A percentile compares a stretch with the other conserved stretches of the same genome.
Evolutionary conservation across 495 filamentous ascomycete genomes (phyloP).

Genomic region (Hypoxylon trugodes): DNA sequence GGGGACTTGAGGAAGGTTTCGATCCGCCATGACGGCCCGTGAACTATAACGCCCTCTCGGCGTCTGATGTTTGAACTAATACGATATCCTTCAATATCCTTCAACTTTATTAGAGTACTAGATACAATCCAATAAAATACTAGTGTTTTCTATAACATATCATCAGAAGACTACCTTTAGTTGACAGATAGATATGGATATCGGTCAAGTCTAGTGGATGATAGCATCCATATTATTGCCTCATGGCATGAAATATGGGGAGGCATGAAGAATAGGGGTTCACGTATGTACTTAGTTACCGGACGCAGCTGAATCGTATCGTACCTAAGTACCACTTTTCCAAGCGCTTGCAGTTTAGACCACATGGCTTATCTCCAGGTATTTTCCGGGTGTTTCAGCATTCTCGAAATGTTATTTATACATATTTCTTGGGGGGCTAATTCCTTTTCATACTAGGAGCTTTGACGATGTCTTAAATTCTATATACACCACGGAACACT

Average conservation of each 20-base stretch:
- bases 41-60: not conserved
- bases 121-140: too few relatives aligned
- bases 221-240: not conserved
- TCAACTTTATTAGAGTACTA: too few relatives aligned
- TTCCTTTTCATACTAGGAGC: not conserved
- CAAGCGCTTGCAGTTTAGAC: not conserved
- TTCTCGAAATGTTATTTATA: not conserved
- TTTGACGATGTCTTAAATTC: not conserved
- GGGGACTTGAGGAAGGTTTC: not conserved
- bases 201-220: not conserved
- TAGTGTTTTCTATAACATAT: too few relatives aligned
- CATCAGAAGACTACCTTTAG: too few relatives aligned
- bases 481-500: not conserved
- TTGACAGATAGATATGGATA: not conserved
- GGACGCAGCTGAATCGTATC: slow-evolving; percentile 5
- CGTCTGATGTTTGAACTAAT: not conserved
- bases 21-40: not conserved
- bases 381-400: not conserved
- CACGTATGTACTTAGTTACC: not conserved
- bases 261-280: not conserved
- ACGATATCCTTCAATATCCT: too few relatives aligned
- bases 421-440: not conserved
- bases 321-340: not conserved
- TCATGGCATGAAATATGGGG: not conserved
- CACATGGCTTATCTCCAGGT: not conserved